A percentile compares a stretch with the other conserved stretches of the same genome.
Evolutionary conservation across 768 basidiomycete genomes (phyloP).

Genomic region (Leccinellum albellum): DNA sequence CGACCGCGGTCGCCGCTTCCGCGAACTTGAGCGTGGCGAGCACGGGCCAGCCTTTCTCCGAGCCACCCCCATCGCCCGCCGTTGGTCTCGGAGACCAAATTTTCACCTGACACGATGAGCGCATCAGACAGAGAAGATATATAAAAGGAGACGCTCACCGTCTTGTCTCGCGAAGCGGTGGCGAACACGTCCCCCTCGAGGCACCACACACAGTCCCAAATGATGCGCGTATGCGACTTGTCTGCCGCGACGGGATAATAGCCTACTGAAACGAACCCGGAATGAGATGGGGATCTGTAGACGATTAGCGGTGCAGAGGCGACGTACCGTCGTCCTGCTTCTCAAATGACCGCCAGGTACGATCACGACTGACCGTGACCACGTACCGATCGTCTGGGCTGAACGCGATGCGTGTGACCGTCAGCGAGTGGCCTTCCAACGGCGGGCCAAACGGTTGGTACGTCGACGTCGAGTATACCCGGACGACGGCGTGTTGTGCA

Average conservation of each 20-base stretch:
- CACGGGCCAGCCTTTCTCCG: constrained; percentile 44
- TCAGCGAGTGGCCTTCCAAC: constrained; percentile 79
- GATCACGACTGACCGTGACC: constrained; percentile 85
- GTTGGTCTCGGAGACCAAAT: constrained; percentile 57
- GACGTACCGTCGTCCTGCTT: constrained; percentile 40
- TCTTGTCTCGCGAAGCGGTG: constrained; percentile 94
- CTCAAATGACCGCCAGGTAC: constrained; percentile 85
- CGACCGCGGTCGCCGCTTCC: constrained; percentile 82
- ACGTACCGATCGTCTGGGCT: constrained; percentile 78
- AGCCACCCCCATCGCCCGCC: constrained; percentile 24
- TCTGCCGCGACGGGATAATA: constrained; percentile 64
- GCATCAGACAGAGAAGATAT: not conserved
- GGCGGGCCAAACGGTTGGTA: constrained; percentile 72
- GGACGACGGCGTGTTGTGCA: constrained; percentile 84
- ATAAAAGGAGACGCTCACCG: constrained; percentile 45
- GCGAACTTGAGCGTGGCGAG: constrained; percentile 61
- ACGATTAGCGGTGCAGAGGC: not conserved
- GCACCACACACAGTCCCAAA: constrained; percentile 95
- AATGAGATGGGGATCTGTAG: not conserved
- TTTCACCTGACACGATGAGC: constrained; percentile 56
- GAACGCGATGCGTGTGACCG: constrained; percentile 88
- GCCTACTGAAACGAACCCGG: constrained; percentile 33
- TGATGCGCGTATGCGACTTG: constrained; percentile 87
- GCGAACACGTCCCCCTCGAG: constrained; percentile 75
- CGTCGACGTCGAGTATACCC: constrained; percentile 68